Evolutionary conservation across 2,329 filamentous ascomycete genomes (phyloP).

Genomic region (Cytospora piceae): DNA sequence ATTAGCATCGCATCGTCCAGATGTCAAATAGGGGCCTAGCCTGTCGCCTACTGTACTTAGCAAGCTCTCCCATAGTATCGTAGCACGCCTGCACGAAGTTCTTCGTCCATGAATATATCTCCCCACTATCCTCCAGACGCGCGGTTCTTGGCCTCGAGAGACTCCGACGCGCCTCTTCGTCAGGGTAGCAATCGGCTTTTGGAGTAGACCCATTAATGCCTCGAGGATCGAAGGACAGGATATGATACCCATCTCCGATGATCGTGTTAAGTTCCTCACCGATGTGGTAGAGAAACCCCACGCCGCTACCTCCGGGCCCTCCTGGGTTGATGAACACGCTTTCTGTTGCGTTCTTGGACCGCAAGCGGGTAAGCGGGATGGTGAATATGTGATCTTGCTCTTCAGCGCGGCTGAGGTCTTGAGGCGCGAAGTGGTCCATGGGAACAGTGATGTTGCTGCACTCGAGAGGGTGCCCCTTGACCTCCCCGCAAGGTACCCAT

Average conservation of each 20-base stretch:
- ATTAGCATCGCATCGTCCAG: slow-evolving; percentile 39
- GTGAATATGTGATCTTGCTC: slow-evolving; percentile 42
- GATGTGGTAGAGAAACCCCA: slow-evolving; percentile 40
- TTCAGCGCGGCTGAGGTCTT: slow-evolving; percentile 31
- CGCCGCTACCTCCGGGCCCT: slow-evolving; percentile 50
- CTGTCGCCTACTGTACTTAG: slow-evolving; percentile 51
- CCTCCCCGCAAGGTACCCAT: slow-evolving; percentile 45
- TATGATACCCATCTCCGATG: slow-evolving; percentile 48
- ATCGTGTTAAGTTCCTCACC: slow-evolving; percentile 43
- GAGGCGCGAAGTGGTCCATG: slow-evolving; percentile 48
- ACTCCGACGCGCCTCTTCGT: slow-evolving; percentile 37
- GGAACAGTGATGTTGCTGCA: slow-evolving; percentile 48
- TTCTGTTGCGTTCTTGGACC: slow-evolving; percentile 45
- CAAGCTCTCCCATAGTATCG: slow-evolving; percentile 50
- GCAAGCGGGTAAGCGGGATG: slow-evolving; percentile 49
- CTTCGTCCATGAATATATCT: slow-evolving; percentile 46
- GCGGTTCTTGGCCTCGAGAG: slow-evolving; percentile 34
- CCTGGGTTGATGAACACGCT: slow-evolving; percentile 52
- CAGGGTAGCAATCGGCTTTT: slow-evolving; percentile 45
- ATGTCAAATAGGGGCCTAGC: slow-evolving; percentile 42
- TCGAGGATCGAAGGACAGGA: slow-evolving; percentile 52
- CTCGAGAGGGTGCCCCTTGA: slow-evolving; percentile 43
- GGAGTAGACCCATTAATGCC: slow-evolving; percentile 45
- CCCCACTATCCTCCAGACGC: slow-evolving; percentile 40
- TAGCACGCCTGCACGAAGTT: slow-evolving; percentile 46